These are phyloP conservation scores for Gloeophyllum trabeum DNA, from an alignment of 768 basidiomycete species.

Conservation along the genomic window DNA sequence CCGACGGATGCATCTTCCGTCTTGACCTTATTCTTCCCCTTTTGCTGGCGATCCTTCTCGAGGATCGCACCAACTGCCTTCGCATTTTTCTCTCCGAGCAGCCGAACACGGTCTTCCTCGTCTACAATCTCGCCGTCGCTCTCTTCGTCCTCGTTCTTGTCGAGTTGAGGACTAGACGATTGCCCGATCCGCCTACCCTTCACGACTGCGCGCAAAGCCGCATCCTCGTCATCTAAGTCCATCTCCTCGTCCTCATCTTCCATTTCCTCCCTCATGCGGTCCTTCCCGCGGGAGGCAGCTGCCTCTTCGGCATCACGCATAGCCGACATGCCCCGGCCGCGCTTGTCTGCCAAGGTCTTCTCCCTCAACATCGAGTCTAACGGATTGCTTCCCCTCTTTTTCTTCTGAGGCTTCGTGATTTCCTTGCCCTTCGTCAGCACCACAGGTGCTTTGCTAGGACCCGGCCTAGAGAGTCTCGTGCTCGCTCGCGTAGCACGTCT, in stretches of 20 bases:
- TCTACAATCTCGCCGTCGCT: conserved; percentile 23
- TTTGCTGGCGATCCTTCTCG: conserved; percentile 18
- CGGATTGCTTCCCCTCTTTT: background rate
- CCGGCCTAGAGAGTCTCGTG: no score
- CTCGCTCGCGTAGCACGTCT: no score
- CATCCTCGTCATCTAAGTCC: conserved; percentile 23
- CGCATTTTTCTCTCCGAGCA: conserved; percentile 20
- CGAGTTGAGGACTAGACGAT: conserved; percentile 9
- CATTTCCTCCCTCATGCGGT: conserved; percentile 17
- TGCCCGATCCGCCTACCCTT: conserved; percentile 19
- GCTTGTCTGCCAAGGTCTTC: conserved; percentile 18
- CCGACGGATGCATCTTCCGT: conserved; percentile 17
- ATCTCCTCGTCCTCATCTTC: conserved; percentile 6
- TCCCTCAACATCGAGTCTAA: background rate
- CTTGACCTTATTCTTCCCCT: conserved; percentile 17
- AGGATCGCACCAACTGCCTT: conserved; percentile 35
- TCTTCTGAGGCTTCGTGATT: background rate
- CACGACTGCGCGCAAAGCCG: conserved; percentile 26
- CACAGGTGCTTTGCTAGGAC: no score
- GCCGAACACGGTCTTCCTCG: conserved; percentile 15
- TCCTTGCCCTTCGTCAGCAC: no score
- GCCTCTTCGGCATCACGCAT: conserved; percentile 34
- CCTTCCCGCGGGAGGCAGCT: conserved; percentile 13
- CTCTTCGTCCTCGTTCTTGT: background rate
- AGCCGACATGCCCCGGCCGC: conserved; percentile 28